phyloP scores from a whole-genome alignment of 1,139 yeast genomes.

The Kurtzmaniella quercitrusa region DNA sequence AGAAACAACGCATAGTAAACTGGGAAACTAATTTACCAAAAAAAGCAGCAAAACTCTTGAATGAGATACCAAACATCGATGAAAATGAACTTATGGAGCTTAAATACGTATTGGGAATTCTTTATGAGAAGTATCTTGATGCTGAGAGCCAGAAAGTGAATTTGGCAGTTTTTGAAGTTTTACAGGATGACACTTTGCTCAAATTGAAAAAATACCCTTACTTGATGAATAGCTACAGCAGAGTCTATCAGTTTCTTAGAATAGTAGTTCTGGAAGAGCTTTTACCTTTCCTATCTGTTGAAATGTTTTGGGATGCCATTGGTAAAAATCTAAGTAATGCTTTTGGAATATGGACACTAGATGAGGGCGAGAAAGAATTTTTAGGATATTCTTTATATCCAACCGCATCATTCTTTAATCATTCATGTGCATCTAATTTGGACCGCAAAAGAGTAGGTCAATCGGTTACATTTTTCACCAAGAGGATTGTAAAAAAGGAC shows the following conservation, averaged over 20 bases:
- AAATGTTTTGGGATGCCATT: conserved; percentile 42
- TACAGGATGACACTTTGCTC: conserved; percentile 55
- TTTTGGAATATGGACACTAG: conserved; percentile 65
- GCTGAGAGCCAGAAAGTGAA: not conserved
- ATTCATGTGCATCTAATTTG: conserved; percentile 56
- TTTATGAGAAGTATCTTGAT: conserved; percentile 21
- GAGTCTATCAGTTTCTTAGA: conserved; percentile 48
- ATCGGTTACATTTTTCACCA: conserved; percentile 21
- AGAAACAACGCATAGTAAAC: conserved; percentile 18
- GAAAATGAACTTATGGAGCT: conserved; percentile 36
- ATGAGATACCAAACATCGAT: conserved; percentile 29
- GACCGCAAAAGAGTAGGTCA: conserved; percentile 21
- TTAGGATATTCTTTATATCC: conserved; percentile 67
- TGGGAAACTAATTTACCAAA: conserved; percentile 34
- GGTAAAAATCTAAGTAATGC: conserved; percentile 72
- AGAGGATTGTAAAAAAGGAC: conserved; percentile 28
- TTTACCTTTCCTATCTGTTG: conserved; percentile 34
- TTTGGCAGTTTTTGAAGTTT: conserved; percentile 29
- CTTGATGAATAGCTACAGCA: conserved; percentile 46
- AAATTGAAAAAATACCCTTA: conserved; percentile 49
- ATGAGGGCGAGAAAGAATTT: conserved; percentile 50
- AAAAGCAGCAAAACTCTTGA: conserved; percentile 25
- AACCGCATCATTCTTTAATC: conserved; percentile 67
- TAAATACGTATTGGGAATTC: conserved; percentile 30
- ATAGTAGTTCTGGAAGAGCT: conserved; percentile 36